Percentiles rank a stretch among this genome's conserved stretches.
phyloP scores from a whole-genome alignment of 2,329 filamentous ascomycete species.

The Teratosphaeria pseudoeucalypti region DNA sequence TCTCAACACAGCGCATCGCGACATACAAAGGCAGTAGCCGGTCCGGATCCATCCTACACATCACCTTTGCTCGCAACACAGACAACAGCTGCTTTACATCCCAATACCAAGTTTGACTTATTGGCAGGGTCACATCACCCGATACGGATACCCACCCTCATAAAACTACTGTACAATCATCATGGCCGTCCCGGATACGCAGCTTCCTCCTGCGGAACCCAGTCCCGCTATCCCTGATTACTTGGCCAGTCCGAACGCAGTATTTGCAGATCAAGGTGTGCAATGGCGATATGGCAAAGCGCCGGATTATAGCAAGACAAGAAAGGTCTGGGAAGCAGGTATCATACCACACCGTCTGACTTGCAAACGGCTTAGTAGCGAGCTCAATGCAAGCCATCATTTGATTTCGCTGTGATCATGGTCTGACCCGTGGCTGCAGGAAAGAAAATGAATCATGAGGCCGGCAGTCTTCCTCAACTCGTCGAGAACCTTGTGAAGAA shows the following conservation, averaged over 20 bases:
- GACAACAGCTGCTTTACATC: not conserved
- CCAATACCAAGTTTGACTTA: not conserved
- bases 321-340: slow-evolving; percentile 51
- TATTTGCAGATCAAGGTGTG: slow-evolving; percentile 43
- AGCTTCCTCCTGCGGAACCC: slow-evolving; percentile 11
- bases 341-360: slow-evolving; percentile 16
- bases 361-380: not conserved
- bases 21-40: not conserved
- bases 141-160: not conserved
- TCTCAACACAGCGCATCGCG: not conserved
- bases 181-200: slow-evolving; percentile 22
- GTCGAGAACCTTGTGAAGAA: slow-evolving; percentile 64
- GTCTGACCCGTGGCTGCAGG: slow-evolving; percentile 32
- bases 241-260: slow-evolving; percentile 48
- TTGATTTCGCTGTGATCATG: not conserved
- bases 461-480: slow-evolving; percentile 47
- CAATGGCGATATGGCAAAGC: slow-evolving; percentile 51
- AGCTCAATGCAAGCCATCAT: not conserved
- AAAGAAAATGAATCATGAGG: slow-evolving; percentile 45
- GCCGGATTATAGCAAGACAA: slow-evolving; percentile 56
- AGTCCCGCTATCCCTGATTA: slow-evolving; percentile 44
- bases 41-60: not conserved
- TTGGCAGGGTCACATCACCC: not conserved
- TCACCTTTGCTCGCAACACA: not conserved
- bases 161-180: not conserved